Evolutionary conservation across 352 stramenopile species (phyloP).

Genomic region (Saprolegnia diclina): DNA sequence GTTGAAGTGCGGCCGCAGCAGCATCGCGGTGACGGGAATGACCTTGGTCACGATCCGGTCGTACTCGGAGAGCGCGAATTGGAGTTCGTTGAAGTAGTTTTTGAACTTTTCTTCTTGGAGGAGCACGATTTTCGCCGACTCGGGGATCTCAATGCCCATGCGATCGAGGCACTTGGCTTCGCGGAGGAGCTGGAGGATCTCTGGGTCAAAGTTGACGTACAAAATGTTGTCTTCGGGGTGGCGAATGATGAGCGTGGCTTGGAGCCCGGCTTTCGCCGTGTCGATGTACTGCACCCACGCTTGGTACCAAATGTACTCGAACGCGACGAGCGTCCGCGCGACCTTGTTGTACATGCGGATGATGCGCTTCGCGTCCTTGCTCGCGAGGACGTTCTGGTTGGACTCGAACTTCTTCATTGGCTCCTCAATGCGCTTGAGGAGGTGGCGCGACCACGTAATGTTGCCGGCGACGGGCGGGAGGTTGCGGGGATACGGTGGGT

Average conservation of each 20-base stretch:
- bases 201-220: constrained; percentile 98
- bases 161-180: constrained; percentile 97
- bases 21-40: constrained; percentile 95
- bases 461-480: constrained; percentile 96
- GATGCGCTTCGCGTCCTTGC: constrained; percentile 96
- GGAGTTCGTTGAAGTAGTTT: constrained; percentile 96
- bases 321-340: constrained; percentile 94
- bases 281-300: constrained; percentile 98
- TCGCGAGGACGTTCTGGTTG: constrained; percentile 96
- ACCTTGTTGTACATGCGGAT: constrained; percentile 99
- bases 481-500: constrained; percentile 94
- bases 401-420: constrained; percentile 99
- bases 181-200: constrained; percentile 96
- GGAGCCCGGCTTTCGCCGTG: constrained; percentile 94
- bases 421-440: constrained; percentile 98
- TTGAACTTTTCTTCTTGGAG: constrained; percentile 99
- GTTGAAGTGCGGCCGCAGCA: constrained; percentile 95
- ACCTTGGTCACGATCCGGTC: constrained; percentile 96
- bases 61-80: constrained; percentile 96
- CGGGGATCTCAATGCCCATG: constrained; percentile 98
- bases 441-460: constrained; percentile 96
- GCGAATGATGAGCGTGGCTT: constrained; percentile 98
- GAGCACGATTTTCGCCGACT: constrained; percentile 96
- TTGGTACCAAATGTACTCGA: constrained; percentile 99
- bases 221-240: constrained; percentile 97